Evolutionary conservation across 2,329 filamentous ascomycete species (phyloP).

Genomic region (Stemphylium lycopersici): DNA sequence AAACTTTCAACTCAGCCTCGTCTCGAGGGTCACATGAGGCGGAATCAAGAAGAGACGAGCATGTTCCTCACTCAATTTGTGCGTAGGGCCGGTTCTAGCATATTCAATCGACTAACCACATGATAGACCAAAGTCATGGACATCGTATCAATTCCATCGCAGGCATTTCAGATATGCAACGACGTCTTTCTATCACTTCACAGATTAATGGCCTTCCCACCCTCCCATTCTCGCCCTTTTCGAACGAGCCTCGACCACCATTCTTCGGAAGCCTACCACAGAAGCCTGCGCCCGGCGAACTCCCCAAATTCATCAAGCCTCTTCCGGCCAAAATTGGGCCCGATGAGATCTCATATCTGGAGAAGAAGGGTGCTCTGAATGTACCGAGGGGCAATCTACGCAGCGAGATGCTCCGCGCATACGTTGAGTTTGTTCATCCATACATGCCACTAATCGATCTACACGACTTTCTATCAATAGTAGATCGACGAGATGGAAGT

Average conservation of each 20-base stretch:
- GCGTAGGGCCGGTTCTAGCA: constrained; percentile 43
- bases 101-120: constrained; percentile 22
- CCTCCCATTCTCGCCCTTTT: constrained; percentile 46
- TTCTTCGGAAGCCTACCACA: constrained; percentile 57
- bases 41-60: constrained; percentile 58
- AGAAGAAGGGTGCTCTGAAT: constrained; percentile 81
- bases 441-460: constrained; percentile 87
- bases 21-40: constrained; percentile 52
- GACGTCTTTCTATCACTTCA: constrained; percentile 51
- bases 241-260: constrained; percentile 35
- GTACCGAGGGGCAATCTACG: constrained; percentile 74
- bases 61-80: constrained; percentile 70
- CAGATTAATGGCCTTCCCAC: constrained; percentile 43
- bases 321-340: constrained; percentile 76
- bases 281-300: constrained; percentile 52
- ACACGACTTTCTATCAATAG: constrained; percentile 64
- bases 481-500: constrained; percentile 71
- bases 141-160: constrained; percentile 46
- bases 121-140: constrained; percentile 56
- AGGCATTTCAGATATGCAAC: constrained; percentile 54
- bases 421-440: constrained; percentile 88
- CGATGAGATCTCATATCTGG: constrained; percentile 83
- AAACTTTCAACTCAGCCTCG: constrained; percentile 36
- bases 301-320: constrained; percentile 77
- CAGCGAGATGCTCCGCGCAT: constrained; percentile 80